phyloP scores from a whole-genome alignment of 345 rosid genomes.

The Physaria fendleri region DNA sequence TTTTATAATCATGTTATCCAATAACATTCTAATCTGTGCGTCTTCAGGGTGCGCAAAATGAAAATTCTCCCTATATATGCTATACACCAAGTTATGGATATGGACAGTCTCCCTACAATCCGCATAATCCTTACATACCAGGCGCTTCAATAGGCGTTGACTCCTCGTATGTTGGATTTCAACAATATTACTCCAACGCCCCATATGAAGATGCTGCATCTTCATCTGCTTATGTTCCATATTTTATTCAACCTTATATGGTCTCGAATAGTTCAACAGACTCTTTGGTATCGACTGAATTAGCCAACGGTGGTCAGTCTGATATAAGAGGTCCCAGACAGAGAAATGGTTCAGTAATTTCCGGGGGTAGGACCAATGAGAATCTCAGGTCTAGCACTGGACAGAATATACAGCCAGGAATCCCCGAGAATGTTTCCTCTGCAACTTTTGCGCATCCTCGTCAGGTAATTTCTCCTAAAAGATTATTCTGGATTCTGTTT shows the following conservation, averaged over 20 bases:
- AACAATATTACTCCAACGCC: constrained; percentile 53
- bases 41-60: constrained; percentile 75
- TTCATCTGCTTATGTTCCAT: constrained; percentile 53
- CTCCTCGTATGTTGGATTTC: constrained; percentile 50
- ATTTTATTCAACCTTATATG: constrained; percentile 49
- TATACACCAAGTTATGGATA: constrained; percentile 76
- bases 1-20: background rate
- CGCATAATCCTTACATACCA: constrained; percentile 84
- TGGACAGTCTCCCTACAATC: constrained; percentile 83
- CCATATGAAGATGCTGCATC: constrained; percentile 54
- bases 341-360: constrained; percentile 43
- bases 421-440: constrained; percentile 36
- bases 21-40: background rate
- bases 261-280: constrained; percentile 36
- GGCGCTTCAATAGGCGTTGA: constrained; percentile 72
- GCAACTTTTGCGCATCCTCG: background rate
- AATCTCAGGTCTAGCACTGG: constrained; percentile 41
- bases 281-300: constrained; percentile 39
- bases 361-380: constrained; percentile 37
- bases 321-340: constrained; percentile 45
- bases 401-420: constrained; percentile 37
- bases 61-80: constrained; percentile 73
- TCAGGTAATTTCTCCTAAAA: constrained; percentile 40
- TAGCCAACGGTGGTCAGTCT: constrained; percentile 31
- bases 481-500: background rate